Percentiles rank a stretch among this genome's conserved stretches.
Evolutionary conservation across 2,329 filamentous ascomycete species (phyloP).

Genomic region (Botrytis galanthina): DNA sequence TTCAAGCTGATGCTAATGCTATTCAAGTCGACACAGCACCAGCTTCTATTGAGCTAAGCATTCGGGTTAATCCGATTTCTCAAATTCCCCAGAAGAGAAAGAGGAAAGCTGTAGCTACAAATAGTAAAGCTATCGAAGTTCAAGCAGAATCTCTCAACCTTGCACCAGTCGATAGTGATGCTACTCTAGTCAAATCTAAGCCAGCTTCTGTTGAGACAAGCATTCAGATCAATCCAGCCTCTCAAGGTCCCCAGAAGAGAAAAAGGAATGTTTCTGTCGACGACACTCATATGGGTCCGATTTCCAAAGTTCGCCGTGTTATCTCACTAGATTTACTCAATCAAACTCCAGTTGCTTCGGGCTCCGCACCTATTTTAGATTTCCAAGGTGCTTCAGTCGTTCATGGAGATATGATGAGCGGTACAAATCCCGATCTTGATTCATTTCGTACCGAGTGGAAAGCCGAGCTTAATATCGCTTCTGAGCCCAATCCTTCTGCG

Average conservation of each 20-base stretch:
- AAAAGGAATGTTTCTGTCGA: neutral
- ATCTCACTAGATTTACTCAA: neutral
- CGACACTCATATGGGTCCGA: neutral
- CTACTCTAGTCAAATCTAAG: neutral
- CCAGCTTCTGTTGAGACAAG: neutral
- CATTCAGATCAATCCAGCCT: neutral
- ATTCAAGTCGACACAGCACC: neutral
- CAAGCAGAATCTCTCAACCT: neutral
- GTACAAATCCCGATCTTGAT: neutral
- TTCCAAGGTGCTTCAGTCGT: neutral
- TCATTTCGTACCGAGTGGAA: neutral
- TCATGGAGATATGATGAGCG: neutral
- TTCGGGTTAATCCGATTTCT: neutral
- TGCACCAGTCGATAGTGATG: neutral
- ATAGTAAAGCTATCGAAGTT: neutral
- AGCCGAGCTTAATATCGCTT: neutral
- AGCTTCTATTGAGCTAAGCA: neutral
- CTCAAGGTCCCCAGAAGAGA: neutral
- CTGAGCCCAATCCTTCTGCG: neutral
- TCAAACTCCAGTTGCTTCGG: neutral
- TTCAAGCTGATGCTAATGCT: neutral
- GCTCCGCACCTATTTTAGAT: neutral
- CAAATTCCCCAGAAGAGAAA: neutral
- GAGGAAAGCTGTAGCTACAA: neutral
- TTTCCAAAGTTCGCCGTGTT: slow-evolving; percentile 42